These are phyloP conservation scores for Neolentinus lepideus DNA, from an alignment of 1,284 basidiomycete species.

Conservation along the genomic window DNA sequence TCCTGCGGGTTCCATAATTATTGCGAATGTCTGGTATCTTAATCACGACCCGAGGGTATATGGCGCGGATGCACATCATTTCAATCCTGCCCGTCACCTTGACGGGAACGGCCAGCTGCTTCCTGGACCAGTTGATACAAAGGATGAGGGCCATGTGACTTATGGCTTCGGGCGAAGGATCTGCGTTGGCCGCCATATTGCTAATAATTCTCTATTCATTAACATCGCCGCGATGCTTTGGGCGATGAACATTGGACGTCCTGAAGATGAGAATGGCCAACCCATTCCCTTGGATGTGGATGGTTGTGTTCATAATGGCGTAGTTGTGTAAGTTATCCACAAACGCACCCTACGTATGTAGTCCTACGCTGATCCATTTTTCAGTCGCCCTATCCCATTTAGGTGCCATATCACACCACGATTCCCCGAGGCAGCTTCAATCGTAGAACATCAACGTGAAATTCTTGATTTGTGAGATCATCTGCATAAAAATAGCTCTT, in stretches of 20 bases:
- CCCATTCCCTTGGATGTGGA: conserved; percentile 8
- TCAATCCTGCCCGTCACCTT: neutral
- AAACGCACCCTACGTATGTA: too few relatives aligned
- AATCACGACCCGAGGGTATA: neutral
- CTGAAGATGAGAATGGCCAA: conserved; percentile 8
- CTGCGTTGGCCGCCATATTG: conserved; percentile 23
- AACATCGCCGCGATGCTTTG: conserved; percentile 23
- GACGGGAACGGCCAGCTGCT: neutral
- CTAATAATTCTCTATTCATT: conserved; percentile 24
- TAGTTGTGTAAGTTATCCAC: conserved; percentile 13
- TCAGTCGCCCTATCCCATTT: too few relatives aligned
- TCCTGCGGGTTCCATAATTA: neutral
- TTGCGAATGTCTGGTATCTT: neutral
- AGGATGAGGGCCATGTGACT: neutral
- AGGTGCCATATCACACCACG: too few relatives aligned
- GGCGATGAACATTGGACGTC: conserved; percentile 20
- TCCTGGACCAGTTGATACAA: neutral
- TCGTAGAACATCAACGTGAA: too few relatives aligned
- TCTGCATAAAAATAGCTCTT: too few relatives aligned
- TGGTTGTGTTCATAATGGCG: conserved; percentile 7
- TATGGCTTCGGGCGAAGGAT: conserved; percentile 1
- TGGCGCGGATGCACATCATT: neutral
- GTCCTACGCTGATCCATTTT: too few relatives aligned
- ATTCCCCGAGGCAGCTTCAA: too few relatives aligned
- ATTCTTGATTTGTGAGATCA: too few relatives aligned